phyloP scores from a whole-genome alignment of 148 eudicot species.

The Rheum nobile region DNA sequence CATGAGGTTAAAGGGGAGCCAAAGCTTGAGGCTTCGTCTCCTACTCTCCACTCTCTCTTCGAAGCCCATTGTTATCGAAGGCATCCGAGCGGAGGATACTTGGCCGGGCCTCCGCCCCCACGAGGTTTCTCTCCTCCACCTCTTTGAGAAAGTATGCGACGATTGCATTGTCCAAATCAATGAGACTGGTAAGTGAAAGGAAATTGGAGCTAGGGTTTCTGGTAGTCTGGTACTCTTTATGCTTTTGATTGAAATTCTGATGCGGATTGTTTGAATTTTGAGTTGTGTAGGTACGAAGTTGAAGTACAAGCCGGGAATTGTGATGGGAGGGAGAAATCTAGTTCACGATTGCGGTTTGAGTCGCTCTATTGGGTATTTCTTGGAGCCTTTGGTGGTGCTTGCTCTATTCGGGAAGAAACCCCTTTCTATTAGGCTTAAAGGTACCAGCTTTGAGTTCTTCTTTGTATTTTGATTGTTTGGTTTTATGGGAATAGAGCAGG shows the following conservation, averaged over 20 bases:
- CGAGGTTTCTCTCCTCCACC: constrained; percentile 65
- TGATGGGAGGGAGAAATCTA: constrained; percentile 65
- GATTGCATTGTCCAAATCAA: constrained; percentile 64
- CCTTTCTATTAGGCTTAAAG: constrained; percentile 69
- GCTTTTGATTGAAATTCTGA: neutral
- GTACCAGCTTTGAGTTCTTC: constrained; percentile 17
- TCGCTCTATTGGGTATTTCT: constrained; percentile 68
- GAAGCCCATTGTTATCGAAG: constrained; percentile 55
- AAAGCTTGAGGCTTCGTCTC: constrained; percentile 52
- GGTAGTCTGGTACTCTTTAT: neutral
- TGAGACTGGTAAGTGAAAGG: constrained; percentile 48
- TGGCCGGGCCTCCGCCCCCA: constrained; percentile 73
- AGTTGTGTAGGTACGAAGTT: constrained; percentile 59
- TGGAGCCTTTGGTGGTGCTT: constrained; percentile 69
- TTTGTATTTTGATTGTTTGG: neutral
- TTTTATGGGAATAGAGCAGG: neutral
- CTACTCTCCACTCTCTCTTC: constrained; percentile 64
- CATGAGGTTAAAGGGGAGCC: constrained; percentile 56
- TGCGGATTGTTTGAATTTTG: constrained; percentile 5
- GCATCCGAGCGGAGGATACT: constrained; percentile 54
- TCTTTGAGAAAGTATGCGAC: constrained; percentile 57
- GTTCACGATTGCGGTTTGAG: constrained; percentile 70
- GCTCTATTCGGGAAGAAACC: constrained; percentile 79
- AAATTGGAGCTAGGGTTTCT: constrained; percentile 3
- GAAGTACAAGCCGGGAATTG: constrained; percentile 82